Evolutionary conservation across 768 basidiomycete genomes (phyloP), one percentile per base, ranked within the genome.

Genomic region (Suillus clintonianus): DNA sequence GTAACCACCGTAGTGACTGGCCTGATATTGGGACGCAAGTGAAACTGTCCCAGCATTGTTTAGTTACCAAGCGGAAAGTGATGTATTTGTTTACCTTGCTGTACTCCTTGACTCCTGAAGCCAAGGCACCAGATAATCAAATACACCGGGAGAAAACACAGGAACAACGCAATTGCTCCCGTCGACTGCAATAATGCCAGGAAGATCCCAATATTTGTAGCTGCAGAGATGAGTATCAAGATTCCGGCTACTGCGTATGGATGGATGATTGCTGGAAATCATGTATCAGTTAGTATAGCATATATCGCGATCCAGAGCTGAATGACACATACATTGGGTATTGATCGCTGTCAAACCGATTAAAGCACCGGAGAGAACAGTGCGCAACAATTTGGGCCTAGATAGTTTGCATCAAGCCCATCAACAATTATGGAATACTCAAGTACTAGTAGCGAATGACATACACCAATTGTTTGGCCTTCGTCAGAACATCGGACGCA

Each of bases 1-100:
- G 32, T 58, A 41, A 14, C 62, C 55, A 10, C 62, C 63, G 22
- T 59, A 58, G 9, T 36, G 19, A 24, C 15, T 32, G 34, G 61
- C 56, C 30, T 65, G 64, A 37, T 65, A 65, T n/a, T 24, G 42
- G 14, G 64, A 57, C 41, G 64, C 64, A 11, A 58, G 14, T 8
- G 64, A 63, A 37, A 22, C 62, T 65, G 32, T 9, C 3, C 8
- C 2, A 5, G n/a, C 22, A 10, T 17, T 17, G 51, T 30, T 32
- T 17, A 30, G 8, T 36, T 32, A 50, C 10, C 48, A 41, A 19
- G n/a, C 15, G 36, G 27, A 30, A 36, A n/a, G 6, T 0, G n/a
- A 2, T 32, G 27, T 17, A 7, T n/a, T 32, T n/a, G 32, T 47
- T 9, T 42, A 55, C 61, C 61, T 62, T 34, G 42, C 9, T 27